phyloP scores from a whole-genome alignment of 768 basidiomycete species.

The Clavulina sp. region DNA sequence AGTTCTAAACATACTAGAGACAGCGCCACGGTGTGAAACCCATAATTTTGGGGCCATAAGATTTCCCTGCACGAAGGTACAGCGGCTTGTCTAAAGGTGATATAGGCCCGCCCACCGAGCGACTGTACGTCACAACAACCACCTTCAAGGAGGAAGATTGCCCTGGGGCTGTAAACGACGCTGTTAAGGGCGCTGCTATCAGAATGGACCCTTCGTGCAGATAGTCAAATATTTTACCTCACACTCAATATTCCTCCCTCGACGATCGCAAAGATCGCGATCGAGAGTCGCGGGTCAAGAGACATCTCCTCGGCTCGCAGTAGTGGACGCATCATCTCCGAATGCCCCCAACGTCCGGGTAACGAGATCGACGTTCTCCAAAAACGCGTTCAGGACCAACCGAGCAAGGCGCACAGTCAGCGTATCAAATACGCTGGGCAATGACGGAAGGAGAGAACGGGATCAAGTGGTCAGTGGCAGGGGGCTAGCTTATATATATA shows the following conservation, averaged over 20 bases:
- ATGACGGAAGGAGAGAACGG: not conserved
- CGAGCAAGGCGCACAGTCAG: conserved; percentile 75
- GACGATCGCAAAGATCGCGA: not conserved
- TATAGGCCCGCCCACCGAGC: no score
- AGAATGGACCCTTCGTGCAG: not conserved
- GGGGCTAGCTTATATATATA: not conserved
- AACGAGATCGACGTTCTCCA: conserved; percentile 80
- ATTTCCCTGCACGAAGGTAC: no score
- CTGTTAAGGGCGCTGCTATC: not conserved
- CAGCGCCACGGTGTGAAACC: no score
- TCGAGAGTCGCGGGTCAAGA: not conserved
- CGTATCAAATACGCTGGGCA: conserved; percentile 47
- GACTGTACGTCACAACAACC: no score
- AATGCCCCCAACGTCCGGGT: conserved; percentile 69
- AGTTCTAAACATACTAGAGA: no score
- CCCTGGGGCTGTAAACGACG: not conserved
- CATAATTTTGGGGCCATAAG: no score
- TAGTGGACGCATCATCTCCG: conserved; percentile 38
- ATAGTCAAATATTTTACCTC: not conserved
- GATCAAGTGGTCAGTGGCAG: not conserved
- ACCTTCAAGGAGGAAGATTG: no score
- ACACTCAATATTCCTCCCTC: not conserved
- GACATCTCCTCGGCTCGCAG: no score
- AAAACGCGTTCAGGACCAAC: conserved; percentile 65
- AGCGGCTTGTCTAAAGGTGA: no score